Conservation (phyloP, 2,329 filamentous ascomycete species). For the Catunica adiposa region DNA sequence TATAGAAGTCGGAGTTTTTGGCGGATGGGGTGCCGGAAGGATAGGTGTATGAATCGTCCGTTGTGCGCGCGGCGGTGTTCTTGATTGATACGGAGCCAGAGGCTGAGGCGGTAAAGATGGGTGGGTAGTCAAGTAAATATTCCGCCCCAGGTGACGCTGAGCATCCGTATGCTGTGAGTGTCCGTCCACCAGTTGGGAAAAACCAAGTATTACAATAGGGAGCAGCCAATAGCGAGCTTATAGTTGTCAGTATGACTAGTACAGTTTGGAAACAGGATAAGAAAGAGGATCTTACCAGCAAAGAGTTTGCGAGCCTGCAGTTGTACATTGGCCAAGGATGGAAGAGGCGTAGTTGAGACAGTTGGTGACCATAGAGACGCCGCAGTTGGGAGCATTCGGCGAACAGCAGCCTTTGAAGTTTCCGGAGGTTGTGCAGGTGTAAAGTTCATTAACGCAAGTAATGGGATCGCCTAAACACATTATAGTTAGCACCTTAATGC, state of each 20-base stretch:
- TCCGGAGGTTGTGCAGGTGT: conserved; percentile 19
- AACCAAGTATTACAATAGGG: conserved; percentile 20
- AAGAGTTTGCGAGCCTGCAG: conserved; percentile 21
- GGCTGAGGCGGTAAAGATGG: conserved; percentile 11
- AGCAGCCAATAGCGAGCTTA: conserved; percentile 14
- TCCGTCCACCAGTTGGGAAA: conserved; percentile 17
- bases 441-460: conserved; percentile 17
- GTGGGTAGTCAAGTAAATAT: conserved; percentile 20
- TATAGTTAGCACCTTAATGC: not conserved
- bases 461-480: conserved; percentile 7
- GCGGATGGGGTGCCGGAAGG: not conserved
- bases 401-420: conserved; percentile 22
- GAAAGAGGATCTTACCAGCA: conserved; percentile 20
- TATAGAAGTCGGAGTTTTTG: too few species aligned
- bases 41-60: conserved; percentile 3
- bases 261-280: conserved; percentile 5
- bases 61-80: too few species aligned
- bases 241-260: conserved; percentile 9
- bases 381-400: conserved; percentile 17
- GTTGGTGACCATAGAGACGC: conserved; percentile 19
- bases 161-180: conserved; percentile 18
- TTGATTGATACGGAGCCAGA: not conserved
- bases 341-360: conserved; percentile 21
- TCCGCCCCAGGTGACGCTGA: conserved; percentile 17
- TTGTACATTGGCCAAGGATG: conserved; percentile 17